phyloP scores from a whole-genome alignment of 306 rosid genomes.

The Hylodesmum podocarpum region DNA sequence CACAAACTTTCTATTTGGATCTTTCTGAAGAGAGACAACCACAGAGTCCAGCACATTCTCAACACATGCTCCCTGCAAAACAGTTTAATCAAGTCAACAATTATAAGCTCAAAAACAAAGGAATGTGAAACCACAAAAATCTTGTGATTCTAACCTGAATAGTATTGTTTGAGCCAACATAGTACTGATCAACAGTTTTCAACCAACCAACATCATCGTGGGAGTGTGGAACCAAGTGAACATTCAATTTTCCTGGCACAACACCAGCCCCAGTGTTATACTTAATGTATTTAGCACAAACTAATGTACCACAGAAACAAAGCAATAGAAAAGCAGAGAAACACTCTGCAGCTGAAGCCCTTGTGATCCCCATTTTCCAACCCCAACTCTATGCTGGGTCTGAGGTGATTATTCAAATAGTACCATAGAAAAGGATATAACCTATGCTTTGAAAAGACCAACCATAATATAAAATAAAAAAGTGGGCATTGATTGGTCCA shows the following conservation, averaged over 20 bases:
- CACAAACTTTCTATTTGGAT: slow-evolving; percentile 80
- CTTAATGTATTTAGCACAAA: slow-evolving; percentile 41
- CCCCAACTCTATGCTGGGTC: neutral
- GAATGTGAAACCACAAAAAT: neutral
- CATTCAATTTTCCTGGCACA: slow-evolving; percentile 73
- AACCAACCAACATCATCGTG: slow-evolving; percentile 98
- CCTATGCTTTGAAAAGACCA: neutral
- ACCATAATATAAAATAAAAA: neutral
- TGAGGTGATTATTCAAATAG: neutral
- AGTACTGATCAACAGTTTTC: slow-evolving; percentile 85
- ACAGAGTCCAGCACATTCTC: slow-evolving; percentile 81
- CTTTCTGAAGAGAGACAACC: slow-evolving; percentile 65
- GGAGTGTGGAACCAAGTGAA: slow-evolving; percentile 79
- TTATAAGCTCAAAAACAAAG: neutral
- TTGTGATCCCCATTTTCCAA: slow-evolving; percentile 34
- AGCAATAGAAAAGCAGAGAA: slow-evolving; percentile 31
- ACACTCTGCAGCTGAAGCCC: neutral
- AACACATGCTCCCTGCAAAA: slow-evolving; percentile 71
- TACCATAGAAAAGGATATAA: neutral
- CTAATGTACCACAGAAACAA: slow-evolving; percentile 35
- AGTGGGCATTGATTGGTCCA: neutral
- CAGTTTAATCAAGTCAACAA: neutral
- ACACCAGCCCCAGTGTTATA: slow-evolving; percentile 55
- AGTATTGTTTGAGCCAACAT: slow-evolving; percentile 73
- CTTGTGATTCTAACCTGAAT: slow-evolving; percentile 55